Evolutionary conservation across 2,329 filamentous ascomycete species (phyloP).

Genomic region (Hortaea werneckii): DNA sequence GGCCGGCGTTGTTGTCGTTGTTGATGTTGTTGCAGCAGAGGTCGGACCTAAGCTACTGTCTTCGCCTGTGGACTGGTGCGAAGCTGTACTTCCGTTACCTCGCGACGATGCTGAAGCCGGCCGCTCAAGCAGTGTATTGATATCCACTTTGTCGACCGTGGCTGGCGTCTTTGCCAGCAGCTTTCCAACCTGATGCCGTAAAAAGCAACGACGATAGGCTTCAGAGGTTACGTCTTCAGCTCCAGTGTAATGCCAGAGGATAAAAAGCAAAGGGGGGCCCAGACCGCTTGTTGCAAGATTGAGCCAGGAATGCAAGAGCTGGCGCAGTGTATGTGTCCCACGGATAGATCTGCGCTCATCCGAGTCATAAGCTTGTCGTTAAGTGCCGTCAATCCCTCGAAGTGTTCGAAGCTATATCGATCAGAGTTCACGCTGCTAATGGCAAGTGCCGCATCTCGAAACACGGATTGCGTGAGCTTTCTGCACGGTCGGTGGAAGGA

Average conservation of each 20-base stretch:
- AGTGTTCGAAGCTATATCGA: neutral
- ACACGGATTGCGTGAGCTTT: constrained; percentile 11
- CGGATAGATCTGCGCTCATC: no score
- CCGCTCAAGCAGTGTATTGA: constrained; percentile 75
- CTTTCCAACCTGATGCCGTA: neutral
- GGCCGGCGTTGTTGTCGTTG: constrained; percentile 14
- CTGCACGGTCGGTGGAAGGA: neutral
- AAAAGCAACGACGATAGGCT: no score
- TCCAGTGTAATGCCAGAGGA: no score
- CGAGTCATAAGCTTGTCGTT: neutral
- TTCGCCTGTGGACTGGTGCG: constrained; percentile 17
- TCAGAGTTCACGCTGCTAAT: constrained; percentile 2
- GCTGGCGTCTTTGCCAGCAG: constrained; percentile 34
- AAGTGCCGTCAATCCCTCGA: neutral
- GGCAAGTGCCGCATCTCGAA: constrained; percentile 16
- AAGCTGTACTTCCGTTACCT: constrained; percentile 35
- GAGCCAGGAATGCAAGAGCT: no score
- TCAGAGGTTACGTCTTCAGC: no score
- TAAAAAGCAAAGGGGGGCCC: no score
- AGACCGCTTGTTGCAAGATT: no score
- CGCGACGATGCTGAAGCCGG: constrained; percentile 59
- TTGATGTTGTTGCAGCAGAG: constrained; percentile 13
- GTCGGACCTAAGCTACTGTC: constrained; percentile 8
- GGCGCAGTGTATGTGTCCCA: no score
- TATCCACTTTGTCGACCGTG: constrained; percentile 75